Evolutionary conservation across 1,284 basidiomycete genomes (phyloP).

Genomic region (Phylloporus sp.): DNA sequence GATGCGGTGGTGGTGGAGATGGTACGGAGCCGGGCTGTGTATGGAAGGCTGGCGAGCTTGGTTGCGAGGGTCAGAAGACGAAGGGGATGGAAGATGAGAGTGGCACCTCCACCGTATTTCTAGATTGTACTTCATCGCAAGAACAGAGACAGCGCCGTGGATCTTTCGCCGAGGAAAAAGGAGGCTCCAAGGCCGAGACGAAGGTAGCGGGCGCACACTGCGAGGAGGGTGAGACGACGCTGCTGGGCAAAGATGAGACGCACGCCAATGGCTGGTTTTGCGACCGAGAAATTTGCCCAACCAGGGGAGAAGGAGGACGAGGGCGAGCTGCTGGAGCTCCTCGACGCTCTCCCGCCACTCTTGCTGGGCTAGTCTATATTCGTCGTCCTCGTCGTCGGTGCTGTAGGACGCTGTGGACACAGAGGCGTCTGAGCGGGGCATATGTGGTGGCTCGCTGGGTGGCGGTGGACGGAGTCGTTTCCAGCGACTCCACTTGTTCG

Average conservation of each 20-base stretch:
- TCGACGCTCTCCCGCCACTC: slow-evolving; percentile 92
- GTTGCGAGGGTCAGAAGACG: slow-evolving; percentile 49
- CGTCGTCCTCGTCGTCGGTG: slow-evolving; percentile 69
- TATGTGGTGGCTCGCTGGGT: slow-evolving; percentile 20
- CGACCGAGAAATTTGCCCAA: slow-evolving; percentile 90
- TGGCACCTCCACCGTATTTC: slow-evolving; percentile 40
- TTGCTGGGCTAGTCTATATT: slow-evolving; percentile 78
- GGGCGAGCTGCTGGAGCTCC: slow-evolving; percentile 83
- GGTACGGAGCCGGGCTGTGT: slow-evolving; percentile 47
- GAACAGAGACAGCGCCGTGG: slow-evolving; percentile 30
- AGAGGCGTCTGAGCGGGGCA: slow-evolving; percentile 56
- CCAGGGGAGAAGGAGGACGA: slow-evolving; percentile 84
- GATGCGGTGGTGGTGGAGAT: slow-evolving; percentile 69
- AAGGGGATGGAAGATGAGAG: slow-evolving; percentile 32
- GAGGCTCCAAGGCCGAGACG: slow-evolving; percentile 70
- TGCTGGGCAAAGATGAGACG: slow-evolving; percentile 41
- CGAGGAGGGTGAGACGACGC: slow-evolving; percentile 19
- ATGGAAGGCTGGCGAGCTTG: slow-evolving; percentile 48
- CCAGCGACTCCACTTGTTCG: slow-evolving; percentile 16
- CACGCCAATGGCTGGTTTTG: slow-evolving; percentile 86
- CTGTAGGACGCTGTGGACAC: slow-evolving; percentile 55
- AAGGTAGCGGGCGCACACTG: slow-evolving; percentile 79
- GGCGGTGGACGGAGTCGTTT: slow-evolving; percentile 22
- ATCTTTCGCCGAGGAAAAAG: slow-evolving; percentile 65
- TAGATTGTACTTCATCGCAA: slow-evolving; percentile 31